Conservation (phyloP, 345 rosid genomes). For the Salix caprea region DNA sequence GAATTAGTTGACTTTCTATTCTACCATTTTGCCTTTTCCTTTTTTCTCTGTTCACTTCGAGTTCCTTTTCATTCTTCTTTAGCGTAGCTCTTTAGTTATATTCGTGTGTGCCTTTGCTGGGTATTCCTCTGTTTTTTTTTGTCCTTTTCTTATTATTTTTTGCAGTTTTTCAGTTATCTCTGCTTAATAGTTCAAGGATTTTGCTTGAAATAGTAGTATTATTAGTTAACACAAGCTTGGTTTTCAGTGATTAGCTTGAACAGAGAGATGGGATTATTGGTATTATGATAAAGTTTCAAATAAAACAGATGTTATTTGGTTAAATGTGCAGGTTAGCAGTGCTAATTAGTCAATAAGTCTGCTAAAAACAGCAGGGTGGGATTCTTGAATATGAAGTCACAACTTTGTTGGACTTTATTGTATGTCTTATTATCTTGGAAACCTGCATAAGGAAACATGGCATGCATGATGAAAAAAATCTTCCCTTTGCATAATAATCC, state of each 20-base stretch:
- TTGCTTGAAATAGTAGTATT: background rate
- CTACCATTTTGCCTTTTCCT: background rate
- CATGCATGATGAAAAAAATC: background rate
- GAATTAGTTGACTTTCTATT: background rate
- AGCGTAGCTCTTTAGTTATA: background rate
- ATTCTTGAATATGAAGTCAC: conserved; percentile 15
- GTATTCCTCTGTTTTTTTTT: background rate
- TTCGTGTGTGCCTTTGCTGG: background rate
- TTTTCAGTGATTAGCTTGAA: background rate
- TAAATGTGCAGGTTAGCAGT: background rate
- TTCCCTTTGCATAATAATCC: conserved; percentile 6
- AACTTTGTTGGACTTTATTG: conserved; percentile 11
- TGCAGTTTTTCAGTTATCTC: background rate
- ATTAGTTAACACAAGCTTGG: background rate
- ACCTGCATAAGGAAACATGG: background rate
- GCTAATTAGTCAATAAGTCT: background rate
- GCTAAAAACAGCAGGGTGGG: background rate
- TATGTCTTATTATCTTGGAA: conserved; percentile 5
- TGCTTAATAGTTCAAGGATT: background rate
- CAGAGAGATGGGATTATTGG: background rate
- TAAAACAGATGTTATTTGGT: background rate
- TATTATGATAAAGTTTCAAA: background rate
- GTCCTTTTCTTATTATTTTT: background rate
- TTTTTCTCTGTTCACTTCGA: background rate
- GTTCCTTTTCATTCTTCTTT: background rate